Evolutionary conservation across 2,329 filamentous ascomycete genomes (phyloP), one percentile per base, ranked within the genome.

Genomic region (Alternaria novae-zelandiae): DNA sequence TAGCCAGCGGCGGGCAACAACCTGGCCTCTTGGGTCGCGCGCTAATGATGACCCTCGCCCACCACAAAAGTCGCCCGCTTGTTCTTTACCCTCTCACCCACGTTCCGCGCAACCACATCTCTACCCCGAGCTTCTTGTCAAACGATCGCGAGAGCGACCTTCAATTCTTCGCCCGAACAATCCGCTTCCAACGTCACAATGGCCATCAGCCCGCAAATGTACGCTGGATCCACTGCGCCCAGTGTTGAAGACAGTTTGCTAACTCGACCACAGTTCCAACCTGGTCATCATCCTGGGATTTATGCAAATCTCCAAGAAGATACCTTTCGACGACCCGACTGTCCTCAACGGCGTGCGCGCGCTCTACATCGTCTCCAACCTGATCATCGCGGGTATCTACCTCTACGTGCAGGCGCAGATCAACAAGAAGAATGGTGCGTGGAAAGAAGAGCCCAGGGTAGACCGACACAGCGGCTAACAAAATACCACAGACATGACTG

Each of bases 221-320:
- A 77, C 46, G 76, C 72, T 44, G 46, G 45, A 17, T 10, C 3
- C 51, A 25, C 54, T 25, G 36, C 50, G 36, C 56, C 45, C 11
- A 23, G 21, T 25, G 20, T 45, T 53, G 36, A 28, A 57, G n/a
- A 65, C 62, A 54, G 54, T 45, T 62, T 70, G 69, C 75, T 79
- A 74, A 79, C 66, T 26, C 54, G 43, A 20, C 41, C 54, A 47
- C 63, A 78, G 77, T 56, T 70, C 78, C 67, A 80, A 80, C 70
- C 75, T 80, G 63, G 73, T 80, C 65, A 78, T 80, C 68, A 79
- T 80, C 67, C 65, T 80, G 75, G 81, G 92, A 80, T 96, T 97
- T 91, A 97, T 98, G 93, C 95, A 97, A 87, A 91, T 97, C 66
- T 92, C 94, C 74, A 98, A 98, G 88, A 93, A 91, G 83, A 90